Base-by-base conservation (phyloP, 768 basidiomycete genomes). In the Boletus sp. region DNA sequence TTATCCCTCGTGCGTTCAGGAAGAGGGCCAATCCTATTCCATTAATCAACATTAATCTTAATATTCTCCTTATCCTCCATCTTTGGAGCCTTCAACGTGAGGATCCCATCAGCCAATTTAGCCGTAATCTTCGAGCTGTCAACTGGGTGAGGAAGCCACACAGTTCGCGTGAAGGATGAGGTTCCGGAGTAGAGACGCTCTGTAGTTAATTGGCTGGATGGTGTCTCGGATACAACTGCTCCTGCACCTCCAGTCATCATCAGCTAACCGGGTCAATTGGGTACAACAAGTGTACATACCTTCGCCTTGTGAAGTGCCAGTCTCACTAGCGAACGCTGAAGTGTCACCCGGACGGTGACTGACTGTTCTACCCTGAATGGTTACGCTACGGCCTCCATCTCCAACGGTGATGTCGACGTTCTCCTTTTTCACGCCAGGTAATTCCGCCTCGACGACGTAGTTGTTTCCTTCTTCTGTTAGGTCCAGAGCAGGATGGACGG, bases 371-470 rank as follows among this genome's bases (percentile, higher is more conserved):
- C 90, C 90, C 67, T 89, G 83, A 54, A 92, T 89, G 4, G 84
- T 89, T 55, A 91, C 67, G 58, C 83, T 89, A 54, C 82, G 78
- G 3, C 88, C 89, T 15, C 79, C 82, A 54, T 90, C 85, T 9
- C 87, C 87, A 56, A 92, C 76, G 8, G 83, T 79, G 50, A 92
- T 79, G 54, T 89, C 80, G 9, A 91, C 67, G 64, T 90, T 84
- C 62, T 91, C 89, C 75, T 86, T 90, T 69, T 83, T 85, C 29
- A 92, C 83, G 1, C 90, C 89, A 20, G 90, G 90, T 29, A 92
- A 65, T 64, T 92, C 90, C 2, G 89, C 88, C 64, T 91, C 86
- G 41, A 92, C 74, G 50, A 89, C 59, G 61, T 87, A 91, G 40
- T 78, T 75, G 68, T 84, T 77, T 1, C 79, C 83, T 56, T 85